A percentile compares a stretch with the other conserved stretches of the same genome.
phyloP scores from a whole-genome alignment of 2,329 filamentous ascomycete species.

The Scopulariopsis brevicaulis region DNA sequence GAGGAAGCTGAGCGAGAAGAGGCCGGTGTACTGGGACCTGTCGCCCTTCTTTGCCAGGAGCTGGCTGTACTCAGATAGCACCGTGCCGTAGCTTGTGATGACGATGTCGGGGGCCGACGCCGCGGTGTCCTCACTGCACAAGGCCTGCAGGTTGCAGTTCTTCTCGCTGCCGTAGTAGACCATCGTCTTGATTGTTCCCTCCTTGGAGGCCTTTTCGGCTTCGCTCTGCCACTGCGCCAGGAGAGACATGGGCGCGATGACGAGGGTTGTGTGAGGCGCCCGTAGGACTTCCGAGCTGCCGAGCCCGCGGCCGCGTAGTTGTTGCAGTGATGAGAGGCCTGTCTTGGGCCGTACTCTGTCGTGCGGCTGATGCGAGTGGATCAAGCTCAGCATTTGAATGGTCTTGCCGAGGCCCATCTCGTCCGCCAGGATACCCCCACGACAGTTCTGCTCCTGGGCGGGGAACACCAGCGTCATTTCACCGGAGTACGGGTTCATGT shows the following conservation, averaged over 20 bases:
- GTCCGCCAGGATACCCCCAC: constrained; percentile 87
- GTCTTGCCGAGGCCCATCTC: constrained; percentile 98
- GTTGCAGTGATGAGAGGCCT: constrained; percentile 35
- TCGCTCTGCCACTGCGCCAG: constrained; percentile 97
- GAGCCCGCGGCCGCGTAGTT: constrained; percentile 47
- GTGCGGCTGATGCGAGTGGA: constrained; percentile 61
- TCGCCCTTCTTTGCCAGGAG: constrained; percentile 57
- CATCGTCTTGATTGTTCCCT: constrained; percentile 71
- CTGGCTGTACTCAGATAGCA: constrained; percentile 68
- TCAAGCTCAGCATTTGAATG: constrained; percentile 91
- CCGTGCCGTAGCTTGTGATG: constrained; percentile 88
- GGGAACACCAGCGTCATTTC: constrained; percentile 89
- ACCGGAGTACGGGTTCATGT: constrained; percentile 94
- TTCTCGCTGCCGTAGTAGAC: constrained; percentile 93
- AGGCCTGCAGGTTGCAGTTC: constrained; percentile 59
- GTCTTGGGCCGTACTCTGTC: neutral
- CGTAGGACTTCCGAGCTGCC: constrained; percentile 30
- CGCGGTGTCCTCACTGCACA: constrained; percentile 68
- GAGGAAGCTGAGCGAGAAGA: constrained; percentile 93
- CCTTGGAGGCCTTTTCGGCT: constrained; percentile 77
- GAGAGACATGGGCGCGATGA: constrained; percentile 93
- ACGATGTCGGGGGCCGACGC: constrained; percentile 75
- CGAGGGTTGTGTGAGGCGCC: constrained; percentile 82
- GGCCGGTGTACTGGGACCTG: constrained; percentile 52
- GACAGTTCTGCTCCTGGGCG: constrained; percentile 83